Percentiles rank a stretch among this genome's conserved stretches.
Evolutionary conservation across 176 grass and related monocot genomes (phyloP).

Genomic region (Zoysia pacifica): DNA sequence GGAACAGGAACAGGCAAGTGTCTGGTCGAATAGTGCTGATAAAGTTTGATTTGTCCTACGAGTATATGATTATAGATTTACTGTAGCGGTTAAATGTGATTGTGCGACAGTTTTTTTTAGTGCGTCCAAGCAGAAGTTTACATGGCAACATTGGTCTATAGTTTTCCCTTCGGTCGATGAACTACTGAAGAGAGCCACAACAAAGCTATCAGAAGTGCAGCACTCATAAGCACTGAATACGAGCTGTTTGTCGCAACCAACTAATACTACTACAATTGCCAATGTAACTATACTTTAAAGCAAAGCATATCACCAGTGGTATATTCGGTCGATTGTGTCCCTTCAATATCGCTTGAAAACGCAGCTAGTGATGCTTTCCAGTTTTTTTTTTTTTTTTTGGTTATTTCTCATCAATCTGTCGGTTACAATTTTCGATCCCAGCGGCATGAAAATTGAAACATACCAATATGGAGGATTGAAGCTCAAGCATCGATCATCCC

Average conservation of each 20-base stretch:
- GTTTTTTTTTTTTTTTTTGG: background rate
- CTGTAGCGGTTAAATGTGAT: background rate
- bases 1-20: background rate
- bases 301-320: conserved; percentile 1
- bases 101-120: background rate
- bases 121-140: background rate
- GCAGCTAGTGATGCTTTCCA: background rate
- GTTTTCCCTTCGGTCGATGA: no score
- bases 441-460: conserved; percentile 16
- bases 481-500: conserved; percentile 8
- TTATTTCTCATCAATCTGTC: background rate
- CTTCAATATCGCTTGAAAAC: background rate
- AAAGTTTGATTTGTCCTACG: background rate
- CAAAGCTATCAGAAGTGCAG: background rate
- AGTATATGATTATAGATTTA: background rate
- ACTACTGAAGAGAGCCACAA: background rate
- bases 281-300: conserved; percentile 30
- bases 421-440: conserved; percentile 12
- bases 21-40: background rate
- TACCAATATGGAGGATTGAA: conserved; percentile 23
- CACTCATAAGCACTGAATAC: no score
- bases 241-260: background rate
- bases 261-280: background rate
- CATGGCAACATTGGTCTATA: no score
- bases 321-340: background rate